Evolutionary conservation across 106 monocot species (phyloP), one percentile per base, ranked within the genome.

Genomic region (Amphibolis antarctica): DNA sequence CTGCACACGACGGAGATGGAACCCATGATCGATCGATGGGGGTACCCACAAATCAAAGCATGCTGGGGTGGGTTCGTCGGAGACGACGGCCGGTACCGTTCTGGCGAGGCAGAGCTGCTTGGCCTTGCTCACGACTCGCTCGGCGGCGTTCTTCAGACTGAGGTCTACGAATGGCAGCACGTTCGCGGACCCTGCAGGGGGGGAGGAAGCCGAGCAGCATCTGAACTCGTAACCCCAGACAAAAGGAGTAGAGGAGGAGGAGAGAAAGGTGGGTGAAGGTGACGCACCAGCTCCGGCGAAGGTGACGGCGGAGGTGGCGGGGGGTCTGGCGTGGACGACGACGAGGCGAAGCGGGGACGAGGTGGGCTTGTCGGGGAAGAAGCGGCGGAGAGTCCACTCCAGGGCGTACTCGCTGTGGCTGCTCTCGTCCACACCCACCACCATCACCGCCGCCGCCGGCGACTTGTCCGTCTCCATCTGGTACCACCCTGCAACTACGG

Each of bases 361-460:
- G 26, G 3, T 28, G 22, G 56, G 44, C 9, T n/a, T 10, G 18
- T n/a, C 18, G 18, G 73, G 6, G 61, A 74, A 74, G 74, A 74
- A 74, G 50, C 44, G 74, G 9, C 67, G 66, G 19, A 74, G 60
- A 11, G 74, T 61, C 74, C 74, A 74, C 50, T 67, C n/a, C 11
- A 74, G 47, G 50, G 74, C 74, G 67, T 74, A 56, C 43, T 17
- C 22, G 67, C 74, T 74, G 43, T 74, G 74, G 0, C 62, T 60
- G 28, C 67, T 74, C 47, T 74, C 74, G 67, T 74, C 74, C 11
- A 74, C 44, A 4, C 43, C 74, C 67, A 74, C 74, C 66, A 74
- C 50, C 59, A 74, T 60, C 57, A 60, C 66, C 49, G 66, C 42
- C 66, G 30, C 53, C 66, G 6, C 50, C 24, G 28, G 56, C 42